phyloP scores from a whole-genome alignment of 2,329 filamentous ascomycete genomes.

The Arthrobotrys megalospora region DNA sequence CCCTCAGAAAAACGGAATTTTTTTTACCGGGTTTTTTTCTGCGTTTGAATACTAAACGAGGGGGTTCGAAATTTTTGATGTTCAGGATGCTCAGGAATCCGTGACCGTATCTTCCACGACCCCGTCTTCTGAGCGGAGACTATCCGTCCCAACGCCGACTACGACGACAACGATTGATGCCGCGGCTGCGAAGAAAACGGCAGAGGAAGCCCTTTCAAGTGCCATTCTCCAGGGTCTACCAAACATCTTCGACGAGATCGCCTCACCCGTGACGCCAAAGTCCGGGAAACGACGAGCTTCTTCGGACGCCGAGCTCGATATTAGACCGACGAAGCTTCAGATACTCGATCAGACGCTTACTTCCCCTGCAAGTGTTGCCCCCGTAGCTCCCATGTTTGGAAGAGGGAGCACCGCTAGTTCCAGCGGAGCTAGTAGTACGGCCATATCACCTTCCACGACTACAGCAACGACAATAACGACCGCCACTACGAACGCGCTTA shows the following conservation, averaged over 20 bases:
- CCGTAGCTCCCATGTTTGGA: slow-evolving; percentile 54
- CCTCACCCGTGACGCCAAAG: slow-evolving; percentile 14
- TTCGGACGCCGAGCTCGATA: slow-evolving; percentile 19
- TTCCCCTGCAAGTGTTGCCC: slow-evolving; percentile 49
- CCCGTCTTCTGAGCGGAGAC: slow-evolving; percentile 41
- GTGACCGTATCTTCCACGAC: slow-evolving; percentile 38
- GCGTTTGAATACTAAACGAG: slow-evolving; percentile 12
- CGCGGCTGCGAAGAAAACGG: slow-evolving; percentile 53
- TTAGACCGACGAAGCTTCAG: slow-evolving; percentile 50
- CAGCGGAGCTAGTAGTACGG: slow-evolving; percentile 37
- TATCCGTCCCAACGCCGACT: slow-evolving; percentile 36
- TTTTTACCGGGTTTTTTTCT: not conserved
- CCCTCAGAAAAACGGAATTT: not conserved
- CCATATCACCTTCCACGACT: slow-evolving; percentile 31
- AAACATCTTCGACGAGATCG: slow-evolving; percentile 44
- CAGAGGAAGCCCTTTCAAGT: slow-evolving; percentile 36
- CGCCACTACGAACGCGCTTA: slow-evolving; percentile 3
- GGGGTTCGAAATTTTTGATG: not conserved
- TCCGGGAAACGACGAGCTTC: slow-evolving; percentile 41
- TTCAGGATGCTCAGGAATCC: slow-evolving; percentile 49
- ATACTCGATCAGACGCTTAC: slow-evolving; percentile 57
- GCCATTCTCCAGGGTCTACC: slow-evolving; percentile 49
- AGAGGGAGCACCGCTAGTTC: slow-evolving; percentile 15
- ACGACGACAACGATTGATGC: slow-evolving; percentile 35
- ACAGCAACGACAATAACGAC: slow-evolving; percentile 1